Conservation (phyloP, 495 filamentous ascomycete genomes). For the Sphaerosporella brunnea region DNA sequence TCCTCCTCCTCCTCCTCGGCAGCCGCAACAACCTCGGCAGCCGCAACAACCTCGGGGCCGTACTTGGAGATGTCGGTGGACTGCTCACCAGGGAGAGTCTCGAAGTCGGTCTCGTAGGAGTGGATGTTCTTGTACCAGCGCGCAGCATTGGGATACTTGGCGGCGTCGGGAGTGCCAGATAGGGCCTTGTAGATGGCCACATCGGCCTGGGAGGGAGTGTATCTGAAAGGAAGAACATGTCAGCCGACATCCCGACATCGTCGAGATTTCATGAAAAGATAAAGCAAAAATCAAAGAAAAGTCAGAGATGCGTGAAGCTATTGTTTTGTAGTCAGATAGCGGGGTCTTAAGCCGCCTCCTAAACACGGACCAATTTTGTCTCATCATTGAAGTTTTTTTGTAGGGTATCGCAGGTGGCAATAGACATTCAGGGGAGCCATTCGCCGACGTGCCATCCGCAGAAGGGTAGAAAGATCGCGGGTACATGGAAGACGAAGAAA, state of each 20-base stretch:
- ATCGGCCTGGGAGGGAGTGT: conserved; percentile 82
- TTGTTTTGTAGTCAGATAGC: conserved; percentile 63
- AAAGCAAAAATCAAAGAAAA: conserved; percentile 18
- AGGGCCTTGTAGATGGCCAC: conserved; percentile 84
- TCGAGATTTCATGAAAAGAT: conserved; percentile 14
- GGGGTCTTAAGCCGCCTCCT: conserved; percentile 97
- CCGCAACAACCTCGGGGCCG: conserved; percentile 62
- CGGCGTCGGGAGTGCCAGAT: conserved; percentile 51
- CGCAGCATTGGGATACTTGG: conserved; percentile 81
- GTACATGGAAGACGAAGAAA: no score
- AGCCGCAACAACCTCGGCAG: conserved; percentile 69
- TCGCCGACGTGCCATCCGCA: neutral
- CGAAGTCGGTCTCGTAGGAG: conserved; percentile 77
- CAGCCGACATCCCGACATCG: no score
- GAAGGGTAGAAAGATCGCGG: no score
- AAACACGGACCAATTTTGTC: conserved; percentile 94
- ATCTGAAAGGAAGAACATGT: conserved; percentile 41
- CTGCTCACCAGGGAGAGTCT: conserved; percentile 76
- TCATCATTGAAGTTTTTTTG: conserved; percentile 50
- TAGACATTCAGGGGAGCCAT: no score
- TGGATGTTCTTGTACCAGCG: conserved; percentile 99
- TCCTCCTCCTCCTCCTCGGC: conserved; percentile 44
- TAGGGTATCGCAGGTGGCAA: no score
- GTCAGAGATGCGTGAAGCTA: conserved; percentile 74
- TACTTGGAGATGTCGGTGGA: conserved; percentile 75